Base-by-base conservation (phyloP, 306 rosid species). In the Cotoneaster glaucophyllus region DNA sequence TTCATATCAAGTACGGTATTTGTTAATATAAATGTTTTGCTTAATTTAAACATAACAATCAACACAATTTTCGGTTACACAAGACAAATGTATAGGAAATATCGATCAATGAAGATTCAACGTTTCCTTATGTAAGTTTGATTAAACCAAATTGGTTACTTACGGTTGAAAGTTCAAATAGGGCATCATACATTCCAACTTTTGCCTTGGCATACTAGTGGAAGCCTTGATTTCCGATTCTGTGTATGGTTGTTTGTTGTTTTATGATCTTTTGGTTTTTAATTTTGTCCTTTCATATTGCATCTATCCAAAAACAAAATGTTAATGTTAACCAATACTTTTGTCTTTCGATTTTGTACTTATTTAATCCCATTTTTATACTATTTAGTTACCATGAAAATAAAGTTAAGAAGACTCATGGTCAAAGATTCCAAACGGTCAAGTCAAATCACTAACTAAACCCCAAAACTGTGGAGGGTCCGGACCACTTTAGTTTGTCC, bases 381-480 rank as follows among this genome's bases (percentile, higher is more conserved):
- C 22, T 8, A 31, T 21, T 41, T 72, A 54, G 5, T 8, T 22
- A 21, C 19, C 65, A 12, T 24, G 19, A 61, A 12, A 61, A 2
- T 25, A 61, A 61, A 26, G 10, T 59, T 25, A 59, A 25, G 32
- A 59, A 25, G 61, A 64, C 8, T 26, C 1, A 11, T 29, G 41
- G 76, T 67, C 67, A 72, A 78, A 29, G 44, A 50, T 57, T 11
- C 25, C 9, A 25, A 69, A 68, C 74, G 31, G 64, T 79, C 56
- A 80, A 77, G 84, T 80, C 79, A 80, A 67, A 31, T 65, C 64
- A 76, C 69, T 67, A 72, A 25, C 53, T 24, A 45, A 54, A 62
- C 59, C 70, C 59, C 65, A 59, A 39, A 57, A 21, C 43, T 13
- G 32, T 74, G 57, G 76, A 21, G 78, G 78, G 77, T 58, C 81